Conservation (phyloP, 495 filamentous ascomycete species). For the Barbatosphaeria neglecta region DNA sequence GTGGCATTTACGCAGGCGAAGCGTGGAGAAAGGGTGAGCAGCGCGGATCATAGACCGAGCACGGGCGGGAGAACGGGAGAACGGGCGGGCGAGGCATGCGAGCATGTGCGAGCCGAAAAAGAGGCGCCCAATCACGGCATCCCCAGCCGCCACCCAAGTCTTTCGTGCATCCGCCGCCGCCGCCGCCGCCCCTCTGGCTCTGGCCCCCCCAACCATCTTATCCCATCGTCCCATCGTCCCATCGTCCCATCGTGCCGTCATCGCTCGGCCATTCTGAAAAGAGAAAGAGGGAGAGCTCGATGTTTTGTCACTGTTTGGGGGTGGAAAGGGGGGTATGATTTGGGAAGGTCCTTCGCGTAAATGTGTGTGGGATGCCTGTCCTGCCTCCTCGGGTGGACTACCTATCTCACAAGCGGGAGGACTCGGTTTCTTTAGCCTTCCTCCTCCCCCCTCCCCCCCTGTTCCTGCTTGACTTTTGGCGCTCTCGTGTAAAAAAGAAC, state of each 20-base stretch:
- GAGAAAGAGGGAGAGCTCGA: not conserved
- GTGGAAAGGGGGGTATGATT: not conserved
- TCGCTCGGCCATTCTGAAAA: not conserved
- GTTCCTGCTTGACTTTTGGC: too few relatives aligned
- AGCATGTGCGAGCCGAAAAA: not conserved
- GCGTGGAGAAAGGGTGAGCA: too few relatives aligned
- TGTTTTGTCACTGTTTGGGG: not conserved
- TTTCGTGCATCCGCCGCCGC: too few relatives aligned
- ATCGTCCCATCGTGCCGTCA: too few relatives aligned
- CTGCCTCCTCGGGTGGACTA: not conserved
- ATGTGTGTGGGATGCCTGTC: too few relatives aligned
- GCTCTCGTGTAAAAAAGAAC: too few relatives aligned
- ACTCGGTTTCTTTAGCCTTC: not conserved
- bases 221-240: too few relatives aligned
- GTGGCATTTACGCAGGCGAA: too few relatives aligned
- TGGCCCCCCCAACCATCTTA: too few relatives aligned
- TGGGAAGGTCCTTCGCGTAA: not conserved
- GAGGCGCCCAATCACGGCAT: slow-evolving; percentile 1
- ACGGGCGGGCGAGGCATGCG: not conserved
- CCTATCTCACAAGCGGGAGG: not conserved
- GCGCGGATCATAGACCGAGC: too few relatives aligned
- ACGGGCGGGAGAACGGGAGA: not conserved
- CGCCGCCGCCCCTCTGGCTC: too few relatives aligned
- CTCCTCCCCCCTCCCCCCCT: too few relatives aligned
- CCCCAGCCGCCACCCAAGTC: not conserved